phyloP scores from a whole-genome alignment of 768 basidiomycete genomes.

The Kwoniella sp. region DNA sequence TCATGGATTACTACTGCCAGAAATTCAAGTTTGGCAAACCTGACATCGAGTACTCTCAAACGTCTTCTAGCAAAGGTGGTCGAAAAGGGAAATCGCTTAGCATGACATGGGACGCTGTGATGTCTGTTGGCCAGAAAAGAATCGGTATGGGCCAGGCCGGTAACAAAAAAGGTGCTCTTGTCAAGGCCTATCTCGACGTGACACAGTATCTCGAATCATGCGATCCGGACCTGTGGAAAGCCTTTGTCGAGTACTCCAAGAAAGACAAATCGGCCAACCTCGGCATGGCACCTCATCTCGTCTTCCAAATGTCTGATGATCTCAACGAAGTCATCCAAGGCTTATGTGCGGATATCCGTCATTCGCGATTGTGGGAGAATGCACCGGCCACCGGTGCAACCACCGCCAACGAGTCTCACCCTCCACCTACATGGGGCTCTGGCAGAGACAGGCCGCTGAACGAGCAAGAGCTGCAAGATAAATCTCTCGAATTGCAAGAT shows the following conservation, averaged over 20 bases:
- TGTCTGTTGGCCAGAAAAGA: slow-evolving; percentile 65
- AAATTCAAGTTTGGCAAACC: slow-evolving; percentile 73
- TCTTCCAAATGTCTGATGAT: slow-evolving; percentile 65
- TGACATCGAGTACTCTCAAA: slow-evolving; percentile 64
- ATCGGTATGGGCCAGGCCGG: slow-evolving; percentile 76
- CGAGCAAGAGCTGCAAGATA: slow-evolving; percentile 56
- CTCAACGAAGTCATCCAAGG: slow-evolving; percentile 73
- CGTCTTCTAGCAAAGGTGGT: slow-evolving; percentile 29
- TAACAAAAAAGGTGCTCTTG: slow-evolving; percentile 72
- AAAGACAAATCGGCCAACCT: slow-evolving; percentile 62
- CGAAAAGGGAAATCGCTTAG: slow-evolving; percentile 5
- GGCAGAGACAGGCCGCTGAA: slow-evolving; percentile 11
- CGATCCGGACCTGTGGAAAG: slow-evolving; percentile 76
- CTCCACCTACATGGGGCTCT: slow-evolving; percentile 25
- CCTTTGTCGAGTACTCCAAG: slow-evolving; percentile 65
- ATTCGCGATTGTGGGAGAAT: slow-evolving; percentile 68
- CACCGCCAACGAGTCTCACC: slow-evolving; percentile 18
- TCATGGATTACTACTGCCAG: slow-evolving; percentile 94
- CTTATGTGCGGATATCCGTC: slow-evolving; percentile 68
- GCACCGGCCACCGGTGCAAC: slow-evolving; percentile 22
- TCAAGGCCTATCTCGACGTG: slow-evolving; percentile 82
- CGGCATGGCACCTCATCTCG: slow-evolving; percentile 70
- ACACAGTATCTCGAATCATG: slow-evolving; percentile 81
- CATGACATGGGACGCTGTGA: slow-evolving; percentile 43
- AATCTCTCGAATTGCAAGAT: slow-evolving; percentile 64